Percentiles rank a stretch among this genome's conserved stretches.
These are phyloP conservation scores for Psilocybe azurescens DNA, from an alignment of 768 basidiomycete species.

Conservation along the genomic window DNA sequence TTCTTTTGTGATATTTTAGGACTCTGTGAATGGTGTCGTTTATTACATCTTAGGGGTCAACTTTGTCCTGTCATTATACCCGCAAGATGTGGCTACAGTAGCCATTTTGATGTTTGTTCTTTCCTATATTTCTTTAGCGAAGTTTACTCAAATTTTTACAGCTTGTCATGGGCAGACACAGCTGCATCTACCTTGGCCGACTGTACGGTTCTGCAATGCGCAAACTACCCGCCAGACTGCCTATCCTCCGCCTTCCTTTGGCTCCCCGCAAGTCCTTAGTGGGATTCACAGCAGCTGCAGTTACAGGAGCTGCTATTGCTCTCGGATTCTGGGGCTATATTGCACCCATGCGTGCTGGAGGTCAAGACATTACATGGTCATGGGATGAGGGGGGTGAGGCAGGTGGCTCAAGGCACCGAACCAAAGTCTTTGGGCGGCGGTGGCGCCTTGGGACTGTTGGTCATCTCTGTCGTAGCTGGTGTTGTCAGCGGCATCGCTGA, in stretches of 20 bases:
- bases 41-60: conserved; percentile 91
- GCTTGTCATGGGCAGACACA: conserved; percentile 96
- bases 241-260: conserved; percentile 63
- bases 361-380: conserved; percentile 53
- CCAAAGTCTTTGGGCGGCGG: conserved; percentile 29
- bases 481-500: conserved; percentile 87
- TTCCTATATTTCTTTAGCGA: not conserved
- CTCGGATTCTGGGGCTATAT: conserved; percentile 73
- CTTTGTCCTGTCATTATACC: conserved; percentile 75
- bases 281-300: conserved; percentile 78
- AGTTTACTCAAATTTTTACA: conserved; percentile 32
- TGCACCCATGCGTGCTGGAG: conserved; percentile 49
- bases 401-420: conserved; percentile 23
- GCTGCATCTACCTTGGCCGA: conserved; percentile 91
- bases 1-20: conserved; percentile 37
- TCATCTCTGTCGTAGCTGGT: conserved; percentile 69
- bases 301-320: conserved; percentile 74
- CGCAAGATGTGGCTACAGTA: conserved; percentile 88
- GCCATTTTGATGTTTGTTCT: conserved; percentile 82
- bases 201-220: conserved; percentile 76
- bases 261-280: conserved; percentile 86
- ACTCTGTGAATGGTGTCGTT: conserved; percentile 83
- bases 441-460: conserved; percentile 56
- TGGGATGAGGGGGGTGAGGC: conserved; percentile 60
- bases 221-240: conserved; percentile 43